Evolutionary conservation across 2,329 filamentous ascomycete species (phyloP).

Genomic region (Cladophialophora chaetospira): DNA sequence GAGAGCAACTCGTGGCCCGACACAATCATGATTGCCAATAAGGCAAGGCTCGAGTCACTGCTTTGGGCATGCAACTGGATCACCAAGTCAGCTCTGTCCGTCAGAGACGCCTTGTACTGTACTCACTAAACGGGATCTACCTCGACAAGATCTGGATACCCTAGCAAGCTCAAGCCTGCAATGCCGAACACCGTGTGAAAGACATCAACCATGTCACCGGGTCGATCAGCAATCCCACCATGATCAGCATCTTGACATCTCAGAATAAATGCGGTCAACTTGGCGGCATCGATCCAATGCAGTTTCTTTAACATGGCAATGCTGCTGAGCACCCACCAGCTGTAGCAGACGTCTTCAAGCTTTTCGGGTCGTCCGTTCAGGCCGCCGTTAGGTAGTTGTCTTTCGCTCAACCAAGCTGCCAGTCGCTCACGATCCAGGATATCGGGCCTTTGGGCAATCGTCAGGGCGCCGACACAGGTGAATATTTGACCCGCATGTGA

Average conservation of each 20-base stretch:
- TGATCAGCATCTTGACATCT: conserved; percentile 80
- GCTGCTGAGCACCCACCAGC: conserved; percentile 96
- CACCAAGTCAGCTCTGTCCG: conserved; percentile 27
- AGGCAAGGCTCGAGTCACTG: conserved; percentile 58
- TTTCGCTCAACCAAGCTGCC: conserved; percentile 87
- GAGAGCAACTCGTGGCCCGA: conserved; percentile 46
- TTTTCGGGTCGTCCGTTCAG: conserved; percentile 96
- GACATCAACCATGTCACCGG: conserved; percentile 93
- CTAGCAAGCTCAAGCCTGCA: conserved; percentile 81
- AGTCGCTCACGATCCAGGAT: conserved; percentile 80
- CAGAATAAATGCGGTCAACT: conserved; percentile 79
- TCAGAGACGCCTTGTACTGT: neutral
- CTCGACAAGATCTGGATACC: conserved; percentile 72
- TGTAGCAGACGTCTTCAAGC: conserved; percentile 95
- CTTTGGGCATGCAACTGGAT: conserved; percentile 69
- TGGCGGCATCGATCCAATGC: conserved; percentile 89
- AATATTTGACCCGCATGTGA: conserved; percentile 96
- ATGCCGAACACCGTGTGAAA: conserved; percentile 93
- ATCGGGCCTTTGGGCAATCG: conserved; percentile 80
- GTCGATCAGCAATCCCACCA: conserved; percentile 86
- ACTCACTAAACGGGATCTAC: conserved; percentile 85
- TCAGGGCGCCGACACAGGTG: conserved; percentile 84
- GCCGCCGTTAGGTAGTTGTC: conserved; percentile 83
- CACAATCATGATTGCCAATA: conserved; percentile 24
- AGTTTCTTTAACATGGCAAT: conserved; percentile 82